Conservation (phyloP, 768 basidiomycete species). For the Hypholoma fasciculare region DNA sequence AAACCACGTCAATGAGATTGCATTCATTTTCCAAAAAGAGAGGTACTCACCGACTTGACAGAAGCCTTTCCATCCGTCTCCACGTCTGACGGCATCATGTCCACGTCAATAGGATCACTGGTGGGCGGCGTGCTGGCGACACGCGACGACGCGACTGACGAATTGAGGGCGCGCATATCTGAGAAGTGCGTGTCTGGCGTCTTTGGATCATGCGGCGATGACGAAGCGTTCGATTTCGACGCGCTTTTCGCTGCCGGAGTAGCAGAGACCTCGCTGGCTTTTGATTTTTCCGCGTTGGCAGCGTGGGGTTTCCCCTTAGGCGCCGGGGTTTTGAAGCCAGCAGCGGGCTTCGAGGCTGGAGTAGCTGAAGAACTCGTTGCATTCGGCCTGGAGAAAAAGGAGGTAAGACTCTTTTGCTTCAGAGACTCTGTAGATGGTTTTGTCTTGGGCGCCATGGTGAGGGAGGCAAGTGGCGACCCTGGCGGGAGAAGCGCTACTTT, state of each 20-base stretch:
- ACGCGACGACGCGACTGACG: slow-evolving; percentile 48
- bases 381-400: slow-evolving; percentile 55
- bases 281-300: slow-evolving; percentile 9
- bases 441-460: slow-evolving; percentile 40
- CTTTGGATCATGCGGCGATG: slow-evolving; percentile 34
- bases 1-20: background rate
- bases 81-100: slow-evolving; percentile 61
- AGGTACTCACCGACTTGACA: slow-evolving; percentile 32
- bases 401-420: slow-evolving; percentile 76
- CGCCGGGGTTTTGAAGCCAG: slow-evolving; percentile 18
- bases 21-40: background rate
- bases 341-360: slow-evolving; percentile 18
- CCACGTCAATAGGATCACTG: slow-evolving; percentile 76
- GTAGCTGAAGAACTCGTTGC: background rate
- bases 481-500: background rate
- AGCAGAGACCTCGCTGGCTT: slow-evolving; percentile 3
- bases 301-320: slow-evolving; percentile 12
- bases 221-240: slow-evolving; percentile 28
- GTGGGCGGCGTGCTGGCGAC: slow-evolving; percentile 70
- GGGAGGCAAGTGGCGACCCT: background rate
- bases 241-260: slow-evolving; percentile 24
- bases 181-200: slow-evolving; percentile 38
- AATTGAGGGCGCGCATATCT: slow-evolving; percentile 29
- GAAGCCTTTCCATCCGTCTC: slow-evolving; percentile 31
- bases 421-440: slow-evolving; percentile 40